Conservation (phyloP, 371 early-diverging fungal genomes). For the Rozella allomycis region DNA sequence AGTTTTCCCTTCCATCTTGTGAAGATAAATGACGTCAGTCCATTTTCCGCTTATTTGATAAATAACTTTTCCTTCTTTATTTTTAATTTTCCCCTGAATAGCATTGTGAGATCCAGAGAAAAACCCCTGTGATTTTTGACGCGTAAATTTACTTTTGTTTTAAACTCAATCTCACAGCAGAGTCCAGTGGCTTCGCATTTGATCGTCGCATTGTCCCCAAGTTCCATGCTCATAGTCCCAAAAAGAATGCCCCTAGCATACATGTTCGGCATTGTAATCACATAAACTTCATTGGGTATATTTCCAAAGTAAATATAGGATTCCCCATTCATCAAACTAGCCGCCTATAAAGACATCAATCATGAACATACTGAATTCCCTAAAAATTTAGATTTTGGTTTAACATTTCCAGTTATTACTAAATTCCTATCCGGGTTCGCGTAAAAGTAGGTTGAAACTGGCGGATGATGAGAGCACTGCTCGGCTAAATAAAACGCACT, state of each 20-base stretch:
- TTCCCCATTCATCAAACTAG: constrained; percentile 63
- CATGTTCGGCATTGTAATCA: constrained; percentile 66
- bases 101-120: constrained; percentile 61
- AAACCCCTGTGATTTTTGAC: constrained; percentile 53
- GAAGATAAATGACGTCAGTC: constrained; percentile 48
- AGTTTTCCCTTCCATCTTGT: constrained; percentile 4
- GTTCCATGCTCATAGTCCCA: constrained; percentile 80
- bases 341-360: no score
- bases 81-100: constrained; percentile 58
- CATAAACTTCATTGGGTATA: constrained; percentile 45
- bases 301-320: constrained; percentile 32
- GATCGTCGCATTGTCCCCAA: constrained; percentile 57
- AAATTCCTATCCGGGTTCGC: constrained; percentile 58
- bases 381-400: constrained; percentile 67
- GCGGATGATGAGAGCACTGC: constrained; percentile 94
- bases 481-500: constrained; percentile 61
- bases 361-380: no score
- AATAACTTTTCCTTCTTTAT: constrained; percentile 46
- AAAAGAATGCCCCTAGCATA: constrained; percentile 80
- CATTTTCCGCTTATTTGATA: constrained; percentile 70
- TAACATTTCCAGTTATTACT: constrained; percentile 52
- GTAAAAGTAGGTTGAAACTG: constrained; percentile 66
- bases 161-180: constrained; percentile 62
- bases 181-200: constrained; percentile 48
- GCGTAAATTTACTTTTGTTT: constrained; percentile 64